Base-by-base conservation (phyloP, 352 stramenopile species). In the Pythium grandisporangium region DNA sequence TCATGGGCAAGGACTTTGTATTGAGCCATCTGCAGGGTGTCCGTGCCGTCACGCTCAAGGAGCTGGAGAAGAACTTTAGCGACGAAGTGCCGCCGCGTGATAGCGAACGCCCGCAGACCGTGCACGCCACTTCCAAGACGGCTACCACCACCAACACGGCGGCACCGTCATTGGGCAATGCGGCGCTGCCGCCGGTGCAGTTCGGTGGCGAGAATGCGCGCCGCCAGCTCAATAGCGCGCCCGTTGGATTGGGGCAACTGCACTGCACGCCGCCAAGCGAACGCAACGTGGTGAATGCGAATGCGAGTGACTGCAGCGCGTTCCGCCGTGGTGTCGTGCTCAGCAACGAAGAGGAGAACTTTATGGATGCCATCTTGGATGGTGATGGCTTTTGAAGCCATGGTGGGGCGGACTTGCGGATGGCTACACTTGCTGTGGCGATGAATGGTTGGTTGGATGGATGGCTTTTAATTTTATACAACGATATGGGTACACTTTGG, bases 61-160 rank as follows among this genome's bases (percentile, higher is more conserved):
- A 92, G 37, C 65, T 92, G 7, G 79, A 92, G 48, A 89, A 88
- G 52, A 84, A 68, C 51, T 89, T 92, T 55, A 70, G 81, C 12
- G 70, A 87, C 17, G 69, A 78, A 8, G 39, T 70, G 11, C 57
- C 58, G 20, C n/a, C n/a, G n/a, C 60, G 57, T 19, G 52, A 62
- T 14, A 34, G 50, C 10, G 63, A 64, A 21, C 58, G 66, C 3
- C 75, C 74, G 5, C 66, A 85, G 45, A 86, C 75, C 0, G 75
- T 89, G 21, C 62, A 86, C 33, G 61, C 57, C 16, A n/a, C n/a
- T n/a, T n/a, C n/a, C n/a, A n/a, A n/a, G n/a, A n/a, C n/a, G n/a
- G n/a, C n/a, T n/a, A n/a, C n/a, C n/a, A n/a, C n/a, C n/a, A n/a
- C n/a, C n/a, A n/a, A n/a, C n/a, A 61, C 55, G 2, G 29, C 51